Base-by-base conservation (phyloP, 177 flowering plant genomes). In the Vitis hybrid region DNA sequence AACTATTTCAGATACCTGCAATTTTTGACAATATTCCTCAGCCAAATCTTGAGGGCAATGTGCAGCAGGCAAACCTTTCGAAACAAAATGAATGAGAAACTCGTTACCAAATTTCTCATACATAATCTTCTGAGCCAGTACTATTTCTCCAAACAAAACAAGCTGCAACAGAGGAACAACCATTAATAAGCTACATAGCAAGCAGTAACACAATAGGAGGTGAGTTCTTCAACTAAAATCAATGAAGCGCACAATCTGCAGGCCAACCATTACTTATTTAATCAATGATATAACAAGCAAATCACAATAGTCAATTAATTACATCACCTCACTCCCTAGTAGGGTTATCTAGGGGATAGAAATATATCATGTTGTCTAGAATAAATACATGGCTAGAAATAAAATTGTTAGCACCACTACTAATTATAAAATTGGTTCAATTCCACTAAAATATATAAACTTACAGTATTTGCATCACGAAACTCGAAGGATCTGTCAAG, bases 401-500 rank as follows among this genome's bases (percentile, higher is more conserved):
- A 39, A 39, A 39, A 39, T 39, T 39, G 45, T 0, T 39, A 6
- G 45, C 45, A 39, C 45, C 8, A 39, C 45, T 39, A 39, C 5
- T 39, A 39, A 39, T 39, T 39, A 39, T 7, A 39, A 5, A 4
- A 39, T 39, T 39, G 45, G 45, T 39, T 39, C 45, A 39, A 39
- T 39, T 7, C 45, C 45, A 39, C 45, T 39, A 39, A 39, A 39
- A 39, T 4, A 51, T 9, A 50, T 52, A n/a, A 63, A 74, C 91
- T 87, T 82, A 94, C 98, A 67, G 97, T 87, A 79, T 90, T 91
- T 70, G 97, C 96, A 82, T 94, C 98, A 63, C 85, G 92, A 63
- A 96, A 85, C 76, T 96, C 93, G 61, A 96, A 94, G 18, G 98
- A 89, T 77, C 82, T 90, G 83, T 96, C 99, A 20, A 96, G 92